Evolutionary conservation across 805 yeast species (phyloP), one percentile per base, ranked within the genome.

Genomic region (Spathaspora arborariae): DNA sequence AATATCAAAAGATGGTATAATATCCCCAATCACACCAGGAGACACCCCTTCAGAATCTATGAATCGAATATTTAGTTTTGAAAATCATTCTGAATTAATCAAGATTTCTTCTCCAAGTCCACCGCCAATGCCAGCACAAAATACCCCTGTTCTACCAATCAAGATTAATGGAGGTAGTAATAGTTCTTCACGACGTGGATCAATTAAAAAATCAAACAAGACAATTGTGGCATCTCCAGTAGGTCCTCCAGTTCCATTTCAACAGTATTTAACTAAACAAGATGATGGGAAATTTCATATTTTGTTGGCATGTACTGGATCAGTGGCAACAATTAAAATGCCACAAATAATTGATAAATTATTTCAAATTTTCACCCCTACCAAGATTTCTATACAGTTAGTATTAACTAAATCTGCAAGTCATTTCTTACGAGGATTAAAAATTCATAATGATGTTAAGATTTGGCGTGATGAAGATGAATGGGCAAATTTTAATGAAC

Each of bases 391-490:
- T 3, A 87, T 91, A 51, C 97, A 91, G 64, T 70, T 91, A 44
- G 88, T 91, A 20, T 86, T 87, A 20, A 90, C 97, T 4, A 78
- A 81, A 49, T 80, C 95, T 1, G 96, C 97, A 0, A 89, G 85
- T 51, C 91, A 87, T 51, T 72, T 72, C 44, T 56, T 73, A 40
- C 65, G 67, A 60, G 92, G 95, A 49, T 64, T 85, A 44, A 65
- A 81, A 56, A 65, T 80, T 59, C 64, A 87, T 19, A 75, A 84
- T 15, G 84, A 84, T 56, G 88, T 90, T 20, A 84, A 83, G 50
- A 80, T 91, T 15, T 92, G 98, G 98, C 78, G 91, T 59, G 97
- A 94, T 60, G 78, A 79, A 48, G 99, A 94, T 62, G 98, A 92
- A 67, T 92, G 99, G 99, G 76, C 68, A 13, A 70, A 70, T 47